These are phyloP conservation scores for Daucus carota DNA, from an alignment of 129 eudicot species.

Conservation along the genomic window DH1_v3.0 NC_030383.2:3770501-3771000, in stretches of 20 bases:
- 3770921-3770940: conserved; percentile 94
- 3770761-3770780: background rate
- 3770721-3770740: background rate
- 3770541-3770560: too few relatives aligned
- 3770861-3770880: background rate
- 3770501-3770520: too few relatives aligned
- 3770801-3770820: background rate
- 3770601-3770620: too few relatives aligned
- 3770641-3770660: background rate
- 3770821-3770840: too few relatives aligned
- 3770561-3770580: too few relatives aligned
- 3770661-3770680: background rate
- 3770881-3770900: background rate
- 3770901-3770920: background rate
- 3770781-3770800: too few relatives aligned
- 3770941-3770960: conserved; percentile 81
- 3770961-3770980: conserved; percentile 78
- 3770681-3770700: background rate
- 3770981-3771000: conserved; percentile 73
- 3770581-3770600: too few relatives aligned
- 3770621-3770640: too few relatives aligned
- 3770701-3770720: background rate
- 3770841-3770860: background rate
- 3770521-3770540: too few relatives aligned
- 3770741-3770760: background rate